Evolutionary conservation across 495 filamentous ascomycete genomes (phyloP), one percentile per base, ranked within the genome.

Genomic region (Neurospora tetraspora): DNA sequence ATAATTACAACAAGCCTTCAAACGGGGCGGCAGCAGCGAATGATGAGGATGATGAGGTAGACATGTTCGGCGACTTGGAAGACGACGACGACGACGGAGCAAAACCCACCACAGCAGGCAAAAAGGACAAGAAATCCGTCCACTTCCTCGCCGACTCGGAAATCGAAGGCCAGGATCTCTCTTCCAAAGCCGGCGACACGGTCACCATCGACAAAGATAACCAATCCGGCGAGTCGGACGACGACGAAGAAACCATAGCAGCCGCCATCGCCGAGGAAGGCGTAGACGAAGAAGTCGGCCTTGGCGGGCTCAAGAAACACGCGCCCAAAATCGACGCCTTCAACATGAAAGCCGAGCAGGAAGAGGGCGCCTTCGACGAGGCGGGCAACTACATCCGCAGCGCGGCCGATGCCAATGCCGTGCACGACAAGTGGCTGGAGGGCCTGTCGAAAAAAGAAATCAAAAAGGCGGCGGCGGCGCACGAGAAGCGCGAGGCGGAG

Each of bases 261-360:
- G 79, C 86, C 38, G 90, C 90, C 5, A 91, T 87, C 70, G 84
- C 89, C 68, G 90, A 91, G 71, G 88, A 87, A 20, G 91, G 89
- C 4, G 76, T 96, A 5, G 94, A 97, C 76, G 91, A 93, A 69
- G 96, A 98, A 80, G 82, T 99, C 39, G 96, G 96, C 3, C 90
- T 92, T 4, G 96, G 96, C 8, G 90, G 90, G 1, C 91, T 94
- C 76, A 98, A 98, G 81, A 94, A 92, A 79, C 93, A 97, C 80
- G 96, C 96, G 18, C 96, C 96, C n/a, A 91, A 96, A 76, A 85
- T 98, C 36, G 96, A 98, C 81, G 96, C 94, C 0, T 99, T 99
- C 86, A 97, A 99, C 77, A 94, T 99, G 88, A 89, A 87, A 69
- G 82, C 85, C 6, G 96, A 99, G 81, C 90, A 94, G 77, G 96